Base-by-base conservation (phyloP, 805 yeast genomes). In the Nematodospora valgi region DNA sequence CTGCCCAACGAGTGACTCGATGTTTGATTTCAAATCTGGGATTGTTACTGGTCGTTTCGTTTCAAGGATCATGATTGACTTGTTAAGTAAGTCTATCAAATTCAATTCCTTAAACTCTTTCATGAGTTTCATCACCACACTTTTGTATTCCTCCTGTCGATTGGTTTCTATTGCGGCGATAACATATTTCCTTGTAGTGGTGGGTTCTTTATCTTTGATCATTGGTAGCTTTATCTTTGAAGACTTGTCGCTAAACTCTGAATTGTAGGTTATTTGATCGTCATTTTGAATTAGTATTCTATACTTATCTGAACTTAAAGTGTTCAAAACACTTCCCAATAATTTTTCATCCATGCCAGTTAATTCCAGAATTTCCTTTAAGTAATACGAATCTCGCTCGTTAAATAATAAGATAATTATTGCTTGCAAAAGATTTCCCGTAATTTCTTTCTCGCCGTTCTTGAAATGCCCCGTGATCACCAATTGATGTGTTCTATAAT, bases 391-490 rank as follows among this genome's bases (percentile, higher is more conserved):
- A 8, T 59, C 57, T 2, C 24, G 10, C 0, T 61, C 53, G 27
- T 67, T 64, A 41, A 70, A 72, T 11, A 63, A 47, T 10, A 63
- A 37, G 3, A 73, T 41, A 0, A 71, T 56, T 1, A 62, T 49
- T 0, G 74, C 74, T 44, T 72, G 76, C 30, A 64, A 59, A n/a
- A 71, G 43, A 25, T 71, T 68, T 13, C 72, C 60, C 2, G 39
- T 40, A 21, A 68, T 47, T 17, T 62, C 68, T 32, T 60, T 62
- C 6, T 46, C 30, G 0, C 58, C 64, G 9, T 41, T 40, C 11
- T 49, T 49, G 41, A 70, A 70, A 14, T 48, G 39, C 2, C 58
- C 59, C 10, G 43, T 39, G 11, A 72, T 51, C 0, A 49, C 44
- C 13, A 72, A 39, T 39, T 68, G 70, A 34, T 72, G 76, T 12